Base-by-base conservation (phyloP, 495 filamentous ascomycete species). In the Hypomontagnella monticulosa region DNA sequence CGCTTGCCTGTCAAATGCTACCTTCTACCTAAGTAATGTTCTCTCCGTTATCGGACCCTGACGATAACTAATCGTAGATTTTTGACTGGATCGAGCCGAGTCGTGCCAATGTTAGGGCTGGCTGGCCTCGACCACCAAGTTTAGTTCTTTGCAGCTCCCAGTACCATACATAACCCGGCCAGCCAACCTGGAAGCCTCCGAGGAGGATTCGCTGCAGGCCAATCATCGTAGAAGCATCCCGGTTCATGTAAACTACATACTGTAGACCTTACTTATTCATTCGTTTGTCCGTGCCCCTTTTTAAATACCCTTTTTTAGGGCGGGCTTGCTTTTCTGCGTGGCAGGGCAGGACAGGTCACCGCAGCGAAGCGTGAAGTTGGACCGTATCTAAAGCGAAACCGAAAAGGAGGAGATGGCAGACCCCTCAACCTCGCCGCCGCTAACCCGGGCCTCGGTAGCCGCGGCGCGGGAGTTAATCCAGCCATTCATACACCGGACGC, bases 401-500 rank as follows among this genome's bases (percentile, higher is more conserved):
- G 8, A n/a, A 37, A 51, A 42, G 3, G 14, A 8, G 27, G 73
- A 42, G 56, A 88, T 86, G 84, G 76, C 83, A 59, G 76, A 82
- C 66, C 73, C 80, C 7, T 73, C 80, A 10, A 80, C 78, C 12
- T 76, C 76, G 7, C 84, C 81, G 36, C 85, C 85, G 2, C 84
- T 97, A 12, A 91, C 86, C 16, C 88, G 91, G 10, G 72, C 80
- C 46, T 89, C 89, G 20, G 85, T 97, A 34, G 66, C 85, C 36
- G 78, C 79, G 48, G 94, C 95, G 2, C 87, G 92, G 79, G 66
- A 77, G 38, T 83, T 91, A 38, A 93, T 98, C 67, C 80, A 86
- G 63, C 80, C 83, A 0, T 84, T 91, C 76, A 87, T 97, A 76
- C 92, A 97, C 80, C 81, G 78, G 55, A 98, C 94, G 10, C 92